Base-by-base conservation (phyloP, 2,329 filamentous ascomycete species). In the Alternaria ventricosa region DNA sequence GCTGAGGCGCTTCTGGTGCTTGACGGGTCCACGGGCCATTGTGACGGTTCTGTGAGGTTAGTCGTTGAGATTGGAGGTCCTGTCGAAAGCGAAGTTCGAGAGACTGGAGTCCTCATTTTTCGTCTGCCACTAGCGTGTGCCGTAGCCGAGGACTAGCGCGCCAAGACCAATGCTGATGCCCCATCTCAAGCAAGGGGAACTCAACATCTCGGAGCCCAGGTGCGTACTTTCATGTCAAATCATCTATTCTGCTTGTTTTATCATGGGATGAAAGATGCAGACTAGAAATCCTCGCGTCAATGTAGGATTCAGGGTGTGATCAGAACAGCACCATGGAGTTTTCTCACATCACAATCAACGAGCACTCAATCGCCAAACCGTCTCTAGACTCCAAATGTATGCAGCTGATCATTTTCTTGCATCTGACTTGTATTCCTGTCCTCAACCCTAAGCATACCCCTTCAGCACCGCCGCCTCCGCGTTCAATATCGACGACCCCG, bases 1-100 rank as follows among this genome's bases (percentile, higher is more conserved):
- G 87, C 92, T 96, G 84, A 98, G 90, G 89, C 96, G 94, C 94
- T 99, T 98, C 87, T 98, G 95, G 88, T 99, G 96, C 92, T 97
- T 97, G 90, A 96, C 96, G 86, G 86, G 88, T 87, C 88, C 88
- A 82, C 88, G 86, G 82, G 86, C 87, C 88, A 90, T 90, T 78
- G 82, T 89, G 77, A 77, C 82, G 81, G 79, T 81, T 73, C 73
- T 78, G 66, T 71, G 71, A 75, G 71, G 73, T 75, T 76, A 75
- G 75, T 75, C 70, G 74, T 75, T 69, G 70, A 72, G 68, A 70
- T 74, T 68, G 73, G 74, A 66, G 68, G 67, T 76, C 71, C 73
- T 73, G 69, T 62, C 66, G 55, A 51, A 63, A 61, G 59, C 53
- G 30, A 54, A 70, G 63, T 65, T 65, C 60, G 54, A 56, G 23